Percentiles rank a stretch among this genome's conserved stretches.
phyloP scores from a whole-genome alignment of 1,284 basidiomycete species.

The Amanita bisporigera region DNA sequence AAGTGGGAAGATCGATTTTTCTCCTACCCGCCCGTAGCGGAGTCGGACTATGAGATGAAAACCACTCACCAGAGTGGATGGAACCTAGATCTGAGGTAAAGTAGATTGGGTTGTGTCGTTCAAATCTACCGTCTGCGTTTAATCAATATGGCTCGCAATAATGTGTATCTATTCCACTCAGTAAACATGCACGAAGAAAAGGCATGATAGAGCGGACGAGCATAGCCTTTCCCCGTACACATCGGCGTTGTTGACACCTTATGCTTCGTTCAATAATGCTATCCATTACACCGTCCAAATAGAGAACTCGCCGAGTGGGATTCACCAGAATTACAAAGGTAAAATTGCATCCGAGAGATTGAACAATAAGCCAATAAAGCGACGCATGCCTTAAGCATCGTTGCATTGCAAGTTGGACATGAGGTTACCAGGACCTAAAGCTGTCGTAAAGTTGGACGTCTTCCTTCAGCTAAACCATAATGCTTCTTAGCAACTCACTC shows the following conservation, averaged over 20 bases:
- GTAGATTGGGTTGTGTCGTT: background rate
- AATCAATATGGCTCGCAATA: background rate
- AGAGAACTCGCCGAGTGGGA: background rate
- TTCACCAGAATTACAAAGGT: background rate
- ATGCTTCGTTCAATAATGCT: background rate
- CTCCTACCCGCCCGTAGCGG: constrained; percentile 21
- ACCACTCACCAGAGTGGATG: background rate
- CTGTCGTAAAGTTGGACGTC: background rate
- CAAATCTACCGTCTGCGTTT: background rate
- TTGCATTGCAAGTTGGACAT: background rate
- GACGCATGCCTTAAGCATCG: too few species aligned
- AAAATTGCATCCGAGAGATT: too few species aligned
- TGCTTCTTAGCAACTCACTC: background rate
- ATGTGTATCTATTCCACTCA: background rate
- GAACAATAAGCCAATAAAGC: too few species aligned
- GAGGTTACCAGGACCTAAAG: background rate
- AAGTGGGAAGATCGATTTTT: background rate
- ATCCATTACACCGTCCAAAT: background rate
- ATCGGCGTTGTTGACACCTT: background rate
- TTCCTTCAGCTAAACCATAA: background rate
- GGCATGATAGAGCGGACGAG: background rate
- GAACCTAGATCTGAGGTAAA: constrained; percentile 2
- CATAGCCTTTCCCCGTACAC: background rate
- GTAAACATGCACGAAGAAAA: background rate
- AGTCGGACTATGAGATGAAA: constrained; percentile 9